Percentiles rank a stretch among this genome's conserved stretches.
Evolutionary conservation across 768 basidiomycete genomes (phyloP).

Genomic region (Tephrocybe sp.): DNA sequence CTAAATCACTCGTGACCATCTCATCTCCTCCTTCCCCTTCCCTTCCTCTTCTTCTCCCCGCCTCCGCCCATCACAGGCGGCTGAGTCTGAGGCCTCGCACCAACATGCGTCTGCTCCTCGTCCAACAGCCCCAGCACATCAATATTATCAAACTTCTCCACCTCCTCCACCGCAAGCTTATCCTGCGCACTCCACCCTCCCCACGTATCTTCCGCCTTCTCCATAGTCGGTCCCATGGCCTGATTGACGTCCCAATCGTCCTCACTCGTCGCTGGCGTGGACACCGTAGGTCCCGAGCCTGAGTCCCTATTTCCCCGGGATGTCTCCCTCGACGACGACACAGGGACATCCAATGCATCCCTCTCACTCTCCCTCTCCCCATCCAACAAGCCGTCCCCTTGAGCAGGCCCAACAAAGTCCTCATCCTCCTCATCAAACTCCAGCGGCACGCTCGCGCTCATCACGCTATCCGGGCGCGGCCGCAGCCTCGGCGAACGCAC

Average conservation of each 20-base stretch:
- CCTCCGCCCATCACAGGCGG: background rate
- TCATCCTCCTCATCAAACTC: slow-evolving; percentile 73
- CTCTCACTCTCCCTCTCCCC: slow-evolving; percentile 3
- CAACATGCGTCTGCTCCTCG: slow-evolving; percentile 29
- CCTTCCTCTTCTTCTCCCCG: slow-evolving; percentile 6
- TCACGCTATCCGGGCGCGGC: slow-evolving; percentile 23
- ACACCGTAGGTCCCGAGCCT: slow-evolving; percentile 27
- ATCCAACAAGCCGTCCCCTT: background rate
- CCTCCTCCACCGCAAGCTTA: slow-evolving; percentile 47
- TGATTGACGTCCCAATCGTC: slow-evolving; percentile 32
- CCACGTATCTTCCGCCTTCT: slow-evolving; percentile 24
- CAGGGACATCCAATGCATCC: slow-evolving; percentile 13
- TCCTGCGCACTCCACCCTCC: slow-evolving; percentile 49
- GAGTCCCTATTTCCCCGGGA: slow-evolving; percentile 29
- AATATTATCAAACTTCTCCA: slow-evolving; percentile 51
- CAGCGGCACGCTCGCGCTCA: slow-evolving; percentile 41
- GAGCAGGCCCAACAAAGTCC: slow-evolving; percentile 38
- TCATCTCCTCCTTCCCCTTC: background rate
- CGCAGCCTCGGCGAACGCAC: slow-evolving; percentile 45
- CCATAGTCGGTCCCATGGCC: slow-evolving; percentile 22
- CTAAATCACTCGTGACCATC: background rate
- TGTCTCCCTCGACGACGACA: slow-evolving; percentile 20
- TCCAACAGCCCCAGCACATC: slow-evolving; percentile 40
- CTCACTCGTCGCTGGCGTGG: slow-evolving; percentile 40
- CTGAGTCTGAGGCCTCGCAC: background rate